phyloP scores from a whole-genome alignment of 306 rosid species.

The Urtica urens region DNA sequence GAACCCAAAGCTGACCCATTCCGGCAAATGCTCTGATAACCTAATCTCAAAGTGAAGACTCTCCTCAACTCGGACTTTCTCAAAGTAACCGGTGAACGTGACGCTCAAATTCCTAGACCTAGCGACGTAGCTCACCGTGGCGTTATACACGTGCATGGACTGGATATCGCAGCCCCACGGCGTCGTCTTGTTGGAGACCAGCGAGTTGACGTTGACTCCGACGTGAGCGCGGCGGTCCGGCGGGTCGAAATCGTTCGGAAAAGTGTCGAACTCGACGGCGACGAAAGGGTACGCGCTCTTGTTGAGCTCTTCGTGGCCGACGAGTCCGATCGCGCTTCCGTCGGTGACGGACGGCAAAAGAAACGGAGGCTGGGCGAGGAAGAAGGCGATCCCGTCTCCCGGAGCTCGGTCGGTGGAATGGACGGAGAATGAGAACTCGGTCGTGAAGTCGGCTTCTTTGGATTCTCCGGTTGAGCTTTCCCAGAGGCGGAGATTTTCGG shows the following conservation, averaged over 20 bases:
- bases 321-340: background rate
- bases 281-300: background rate
- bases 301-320: slow-evolving; percentile 4
- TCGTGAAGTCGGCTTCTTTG: slow-evolving; percentile 3
- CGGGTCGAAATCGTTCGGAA: slow-evolving; percentile 2
- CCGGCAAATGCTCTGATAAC: slow-evolving; percentile 1
- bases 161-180: slow-evolving; percentile 8
- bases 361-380: slow-evolving; percentile 2
- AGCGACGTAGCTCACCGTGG: slow-evolving; percentile 1
- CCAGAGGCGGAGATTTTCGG: background rate
- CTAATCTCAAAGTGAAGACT: background rate
- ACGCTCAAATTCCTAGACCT: background rate
- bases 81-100: background rate
- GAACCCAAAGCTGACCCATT: slow-evolving; percentile 7
- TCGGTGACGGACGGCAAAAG: slow-evolving; percentile 6
- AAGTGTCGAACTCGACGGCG: slow-evolving; percentile 6
- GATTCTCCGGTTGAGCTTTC: background rate
- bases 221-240: background rate
- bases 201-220: slow-evolving; percentile 8
- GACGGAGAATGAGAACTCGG: slow-evolving; percentile 3
- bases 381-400: slow-evolving; percentile 4
- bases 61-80: background rate
- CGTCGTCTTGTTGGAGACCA: background rate
- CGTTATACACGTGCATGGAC: background rate
- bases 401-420: background rate